Percentiles rank a stretch among this genome's conserved stretches.
These are phyloP conservation scores for Senna tora DNA, from an alignment of 306 rosid species.

Conservation along the genomic window DNA sequence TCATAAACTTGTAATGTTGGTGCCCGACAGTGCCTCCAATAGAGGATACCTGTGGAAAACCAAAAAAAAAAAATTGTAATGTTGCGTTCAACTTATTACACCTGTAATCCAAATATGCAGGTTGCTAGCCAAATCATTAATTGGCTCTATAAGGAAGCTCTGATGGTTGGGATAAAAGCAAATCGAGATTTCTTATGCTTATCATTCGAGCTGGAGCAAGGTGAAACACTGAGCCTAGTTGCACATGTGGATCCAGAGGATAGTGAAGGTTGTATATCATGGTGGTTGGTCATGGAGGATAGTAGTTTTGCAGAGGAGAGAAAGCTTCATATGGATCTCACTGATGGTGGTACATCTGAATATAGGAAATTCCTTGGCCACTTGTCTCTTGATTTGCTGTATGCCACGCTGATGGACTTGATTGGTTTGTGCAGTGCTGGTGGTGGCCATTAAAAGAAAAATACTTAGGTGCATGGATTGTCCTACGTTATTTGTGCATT, in stretches of 20 bases:
- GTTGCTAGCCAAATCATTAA: conserved; percentile 84
- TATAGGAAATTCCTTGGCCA: conserved; percentile 74
- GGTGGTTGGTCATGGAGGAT: conserved; percentile 89
- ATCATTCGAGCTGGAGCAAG: conserved; percentile 83
- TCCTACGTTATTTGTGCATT: too few relatives aligned
- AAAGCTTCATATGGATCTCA: conserved; percentile 57
- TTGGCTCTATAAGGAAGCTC: conserved; percentile 89
- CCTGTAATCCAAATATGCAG: conserved; percentile 48
- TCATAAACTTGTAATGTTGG: too few relatives aligned
- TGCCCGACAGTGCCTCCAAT: too few relatives aligned
- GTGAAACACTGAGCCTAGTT: conserved; percentile 71
- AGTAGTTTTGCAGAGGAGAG: conserved; percentile 65
- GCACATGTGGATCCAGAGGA: conserved; percentile 91
- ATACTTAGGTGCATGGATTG: too few relatives aligned
- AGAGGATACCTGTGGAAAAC: too few relatives aligned
- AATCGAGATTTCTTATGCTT: conserved; percentile 75
- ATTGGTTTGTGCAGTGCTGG: conserved; percentile 75
- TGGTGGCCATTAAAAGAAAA: conserved; percentile 51
- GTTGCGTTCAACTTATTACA: conserved; percentile 23
- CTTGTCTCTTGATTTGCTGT: conserved; percentile 75
- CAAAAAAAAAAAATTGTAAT: too few relatives aligned
- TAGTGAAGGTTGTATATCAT: conserved; percentile 75
- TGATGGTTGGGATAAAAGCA: conserved; percentile 77
- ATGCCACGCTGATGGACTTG: conserved; percentile 82
- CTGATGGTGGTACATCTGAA: conserved; percentile 65